Percentiles rank a stretch among this genome's conserved stretches.
Conservation (phyloP, 2,329 filamentous ascomycete genomes). For the Drechslerella stenobrocha region DNA sequence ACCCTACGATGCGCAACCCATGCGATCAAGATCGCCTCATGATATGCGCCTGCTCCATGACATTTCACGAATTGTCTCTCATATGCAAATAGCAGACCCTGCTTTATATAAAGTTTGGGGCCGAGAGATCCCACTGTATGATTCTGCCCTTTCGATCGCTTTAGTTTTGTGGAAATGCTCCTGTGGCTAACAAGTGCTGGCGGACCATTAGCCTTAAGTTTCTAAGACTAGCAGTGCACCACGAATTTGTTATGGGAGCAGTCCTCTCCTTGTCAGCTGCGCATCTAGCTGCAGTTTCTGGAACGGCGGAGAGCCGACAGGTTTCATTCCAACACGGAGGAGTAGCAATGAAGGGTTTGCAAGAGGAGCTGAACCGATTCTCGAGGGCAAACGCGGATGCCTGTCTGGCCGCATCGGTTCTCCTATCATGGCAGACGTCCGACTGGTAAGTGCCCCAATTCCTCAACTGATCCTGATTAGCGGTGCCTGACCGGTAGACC, state of each 20-base stretch:
- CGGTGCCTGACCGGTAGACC: constrained; percentile 56
- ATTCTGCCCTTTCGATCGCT: constrained; percentile 52
- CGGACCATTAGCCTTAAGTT: constrained; percentile 51
- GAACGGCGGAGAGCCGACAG: constrained; percentile 80
- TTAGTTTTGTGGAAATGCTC: constrained; percentile 6
- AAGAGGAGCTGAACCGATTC: constrained; percentile 83
- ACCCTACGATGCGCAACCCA: constrained; percentile 76
- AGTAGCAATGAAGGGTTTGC: constrained; percentile 80
- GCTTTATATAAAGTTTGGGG: constrained; percentile 91
- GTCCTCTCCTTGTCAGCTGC: constrained; percentile 92
- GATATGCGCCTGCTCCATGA: constrained; percentile 90
- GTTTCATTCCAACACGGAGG: constrained; percentile 88
- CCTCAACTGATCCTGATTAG: constrained; percentile 11
- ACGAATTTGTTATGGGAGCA: constrained; percentile 90
- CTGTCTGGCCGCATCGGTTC: constrained; percentile 83
- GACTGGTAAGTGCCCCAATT: constrained; percentile 72
- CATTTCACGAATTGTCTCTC: constrained; percentile 79
- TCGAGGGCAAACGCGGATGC: constrained; percentile 86
- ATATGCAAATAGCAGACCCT: constrained; percentile 75
- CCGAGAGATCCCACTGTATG: constrained; percentile 86
- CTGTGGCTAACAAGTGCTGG: constrained; percentile 53
- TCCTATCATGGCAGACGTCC: constrained; percentile 92
- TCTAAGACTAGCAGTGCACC: constrained; percentile 76
- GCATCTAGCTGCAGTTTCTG: constrained; percentile 85
- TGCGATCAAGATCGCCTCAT: constrained; percentile 71